Evolutionary conservation across 139 green algal species (phyloP), one percentile per base, ranked within the genome.

Genomic region (Asterochloris sp.): DNA sequence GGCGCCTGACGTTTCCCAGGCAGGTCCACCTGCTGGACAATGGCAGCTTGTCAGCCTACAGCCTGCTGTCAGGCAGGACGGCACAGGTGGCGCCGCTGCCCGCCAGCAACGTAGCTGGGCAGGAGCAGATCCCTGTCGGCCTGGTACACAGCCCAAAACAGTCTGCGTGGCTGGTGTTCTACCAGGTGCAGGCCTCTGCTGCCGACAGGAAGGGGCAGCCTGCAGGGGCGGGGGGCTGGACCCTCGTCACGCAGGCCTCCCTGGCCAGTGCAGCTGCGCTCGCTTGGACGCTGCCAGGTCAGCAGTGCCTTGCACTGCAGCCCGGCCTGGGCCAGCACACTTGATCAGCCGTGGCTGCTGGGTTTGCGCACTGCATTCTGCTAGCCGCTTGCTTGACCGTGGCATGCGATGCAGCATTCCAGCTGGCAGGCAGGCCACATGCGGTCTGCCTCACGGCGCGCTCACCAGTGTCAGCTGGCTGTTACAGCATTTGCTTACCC

Each of bases 141-240:
- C 13, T 86, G 47, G 64, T 82, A n/a, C 74, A 83, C 78, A 79
- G 63, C 64, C 19, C 38, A 10, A 69, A 73, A 66, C 29, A 64
- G 24, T 47, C 38, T 24, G 83, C 83, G 11, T 86, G 80, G 28
- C 78, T 86, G 21, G 21, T 86, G 16, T 86, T 86, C 78, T 84
- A 78, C 74, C 38, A 61, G 17, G 81, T 80, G 62, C 38, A 73
- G n/a, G 69, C 62, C 69, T n/a, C 38, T 23, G 78, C 61, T 28
- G 78, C 61, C 27, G 27, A 75, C n/a, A 66, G 78, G 63, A 23
- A 61, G 13, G 15, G 27, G 23, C 78, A 73, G n/a, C 61, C 47
- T 24, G n/a, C 80, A 26, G 69, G 80, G 2, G 28, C 38, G 24
- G 24, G 62, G 60, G 80, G 78, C 24, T 83, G 74, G 68, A 83